These are phyloP conservation scores for Nectriaceae sp. DNA, from an alignment of 2,329 filamentous ascomycete genomes.

Conservation along the genomic window DNA sequence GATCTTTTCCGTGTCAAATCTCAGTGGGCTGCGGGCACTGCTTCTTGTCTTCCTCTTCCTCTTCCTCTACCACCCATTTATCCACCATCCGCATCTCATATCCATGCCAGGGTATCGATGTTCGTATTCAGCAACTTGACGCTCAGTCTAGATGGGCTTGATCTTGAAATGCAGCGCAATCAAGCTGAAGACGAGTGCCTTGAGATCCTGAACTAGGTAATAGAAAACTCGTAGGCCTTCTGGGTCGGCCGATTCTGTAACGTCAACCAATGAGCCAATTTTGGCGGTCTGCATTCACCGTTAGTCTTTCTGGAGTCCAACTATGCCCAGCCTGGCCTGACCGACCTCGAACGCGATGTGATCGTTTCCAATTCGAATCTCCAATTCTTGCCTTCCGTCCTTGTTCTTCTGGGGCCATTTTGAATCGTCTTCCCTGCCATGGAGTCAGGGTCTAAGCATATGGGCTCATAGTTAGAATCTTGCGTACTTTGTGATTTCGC, in stretches of 20 bases:
- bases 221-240: conserved; percentile 97
- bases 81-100: neutral
- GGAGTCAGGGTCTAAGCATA: conserved; percentile 15
- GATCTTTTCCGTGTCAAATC: conserved; percentile 10
- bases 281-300: conserved; percentile 76
- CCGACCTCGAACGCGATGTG: conserved; percentile 96
- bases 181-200: conserved; percentile 93
- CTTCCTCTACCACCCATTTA: neutral
- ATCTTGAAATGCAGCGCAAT: conserved; percentile 98
- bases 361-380: conserved; percentile 90
- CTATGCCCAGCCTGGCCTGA: conserved; percentile 5
- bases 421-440: conserved; percentile 84
- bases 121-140: conserved; percentile 4
- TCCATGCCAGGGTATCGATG: conserved; percentile 19
- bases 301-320: too few species aligned
- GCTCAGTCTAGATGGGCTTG: conserved; percentile 64
- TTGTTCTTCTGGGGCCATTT: conserved; percentile 99
- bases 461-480: neutral
- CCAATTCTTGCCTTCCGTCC: conserved; percentile 93
- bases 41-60: too few species aligned
- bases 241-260: conserved; percentile 92
- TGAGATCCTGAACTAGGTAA: conserved; percentile 96
- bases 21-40: neutral
- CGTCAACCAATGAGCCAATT: conserved; percentile 94
- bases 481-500: conserved; percentile 91